Percentiles rank a stretch among this genome's conserved stretches.
Conservation (phyloP, 2,329 filamentous ascomycete genomes). For the Pseudogymnoascus sp. region DNA sequence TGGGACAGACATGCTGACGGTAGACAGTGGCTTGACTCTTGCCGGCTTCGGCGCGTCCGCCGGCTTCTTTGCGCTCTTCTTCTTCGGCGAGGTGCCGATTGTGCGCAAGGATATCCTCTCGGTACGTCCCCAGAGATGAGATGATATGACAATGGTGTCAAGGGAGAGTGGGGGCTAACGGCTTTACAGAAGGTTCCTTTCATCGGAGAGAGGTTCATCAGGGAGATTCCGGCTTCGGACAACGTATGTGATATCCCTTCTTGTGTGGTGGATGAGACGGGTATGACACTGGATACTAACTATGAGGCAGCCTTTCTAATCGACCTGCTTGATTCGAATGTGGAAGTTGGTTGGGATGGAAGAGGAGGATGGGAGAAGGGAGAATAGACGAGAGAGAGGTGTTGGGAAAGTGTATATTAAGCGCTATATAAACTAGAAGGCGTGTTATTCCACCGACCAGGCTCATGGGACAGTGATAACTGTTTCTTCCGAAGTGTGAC, state of each 20-base stretch:
- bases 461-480: not conserved
- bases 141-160: not conserved
- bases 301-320: not conserved
- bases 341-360: not conserved
- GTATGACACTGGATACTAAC: not conserved
- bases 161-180: not conserved
- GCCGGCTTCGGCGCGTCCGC: slow-evolving; percentile 50
- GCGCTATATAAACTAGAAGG: slow-evolving; percentile 5
- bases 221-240: slow-evolving; percentile 50
- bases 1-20: not conserved
- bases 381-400: not conserved
- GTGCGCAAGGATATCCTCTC: slow-evolving; percentile 51
- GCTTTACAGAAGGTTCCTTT: slow-evolving; percentile 44
- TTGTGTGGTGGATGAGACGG: not conserved
- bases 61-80: slow-evolving; percentile 45
- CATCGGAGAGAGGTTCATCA: slow-evolving; percentile 41
- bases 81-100: slow-evolving; percentile 54
- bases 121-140: slow-evolving; percentile 30
- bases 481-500: not conserved
- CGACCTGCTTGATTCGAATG: not conserved
- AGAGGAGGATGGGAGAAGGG: not conserved
- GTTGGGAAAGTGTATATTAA: not conserved
- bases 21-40: slow-evolving; percentile 40
- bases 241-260: slow-evolving; percentile 41
- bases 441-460: not conserved